Evolutionary conservation across 2,329 filamentous ascomycete species (phyloP), one percentile per base, ranked within the genome.

Genomic region (Clonostachys chloroleuca): DNA sequence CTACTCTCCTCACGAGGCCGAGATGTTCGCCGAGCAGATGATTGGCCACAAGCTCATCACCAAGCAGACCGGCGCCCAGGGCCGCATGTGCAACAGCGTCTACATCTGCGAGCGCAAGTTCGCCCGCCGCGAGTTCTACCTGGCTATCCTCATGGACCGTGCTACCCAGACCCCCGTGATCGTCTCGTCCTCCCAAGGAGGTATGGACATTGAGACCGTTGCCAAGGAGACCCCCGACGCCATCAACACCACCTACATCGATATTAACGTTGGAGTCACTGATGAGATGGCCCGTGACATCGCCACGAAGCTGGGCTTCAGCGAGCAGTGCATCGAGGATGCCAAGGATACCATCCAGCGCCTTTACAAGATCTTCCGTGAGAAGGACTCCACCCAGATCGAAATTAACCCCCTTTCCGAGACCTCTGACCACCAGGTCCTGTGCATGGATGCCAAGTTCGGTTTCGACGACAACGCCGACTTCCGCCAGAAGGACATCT

Each of bases 31-130:
- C 59, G 83, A 92, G 60, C 92, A 99, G 79, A 99, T 99, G 94
- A 97, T 99, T 73, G 94, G 94, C 66, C 92, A 99, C 78, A 96
- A 96, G 76, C 90, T 99, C 73, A 83, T 99, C 74, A 99, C 94
- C 72, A 99, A 99, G 84, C 94, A 99, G 80, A 99, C 94, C 50
- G 94, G 94, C 69, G 89, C 92, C 59, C 82, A 73, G 60, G 94
- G 94, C 66, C 90, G 94, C 69, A 83, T 95, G 68, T 99, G 94
- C 83, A 97, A 89, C 73, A 83, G 92, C 54, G 94, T 99, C 67
- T 97, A 95, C 80, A 97, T 99, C 68, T 95, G 92, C 75, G 94
- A 99, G 82, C 92, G 94, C 81, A 99, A 99, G 80, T 99, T 96
- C 66, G 94, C 94, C 60, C 91, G 94, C 59, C 87, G 94, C 66